Evolutionary conservation across 2,329 filamentous ascomycete species (phyloP).

Genomic region (Coniochaeta sp.): DNA sequence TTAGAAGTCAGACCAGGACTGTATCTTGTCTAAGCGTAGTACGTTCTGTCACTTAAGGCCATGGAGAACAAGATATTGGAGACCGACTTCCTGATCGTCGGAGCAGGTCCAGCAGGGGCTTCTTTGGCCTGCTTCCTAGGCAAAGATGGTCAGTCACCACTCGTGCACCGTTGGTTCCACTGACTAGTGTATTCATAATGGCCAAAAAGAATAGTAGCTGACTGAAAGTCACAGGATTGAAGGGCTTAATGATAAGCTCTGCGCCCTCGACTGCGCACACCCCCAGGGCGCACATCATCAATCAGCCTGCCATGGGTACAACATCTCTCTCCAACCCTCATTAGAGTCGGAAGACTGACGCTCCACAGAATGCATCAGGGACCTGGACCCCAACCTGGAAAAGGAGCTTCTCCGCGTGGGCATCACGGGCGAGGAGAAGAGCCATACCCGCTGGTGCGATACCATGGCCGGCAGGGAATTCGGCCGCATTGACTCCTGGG

Average conservation of each 20-base stretch:
- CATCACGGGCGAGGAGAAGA: constrained; percentile 30
- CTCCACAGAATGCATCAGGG: constrained; percentile 39
- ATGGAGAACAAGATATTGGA: constrained; percentile 10
- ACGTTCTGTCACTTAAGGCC: too few relatives aligned
- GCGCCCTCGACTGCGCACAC: constrained; percentile 45
- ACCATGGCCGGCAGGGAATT: constrained; percentile 46
- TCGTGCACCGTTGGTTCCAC: too few relatives aligned
- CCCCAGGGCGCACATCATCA: constrained; percentile 54
- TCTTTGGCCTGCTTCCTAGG: constrained; percentile 46
- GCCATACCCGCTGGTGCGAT: constrained; percentile 44
- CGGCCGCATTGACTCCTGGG: constrained; percentile 43
- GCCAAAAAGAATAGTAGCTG: too few relatives aligned
- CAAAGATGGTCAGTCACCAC: constrained; percentile 29
- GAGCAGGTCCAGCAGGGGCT: constrained; percentile 47
- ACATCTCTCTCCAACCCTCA: background rate
- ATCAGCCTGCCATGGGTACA: constrained; percentile 45
- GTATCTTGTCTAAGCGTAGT: too few relatives aligned
- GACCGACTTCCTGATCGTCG: constrained; percentile 41
- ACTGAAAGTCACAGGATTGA: constrained; percentile 26
- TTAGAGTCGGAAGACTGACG: background rate
- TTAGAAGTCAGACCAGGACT: too few relatives aligned
- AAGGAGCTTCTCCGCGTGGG: constrained; percentile 29
- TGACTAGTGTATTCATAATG: too few relatives aligned
- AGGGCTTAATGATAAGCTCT: constrained; percentile 45
- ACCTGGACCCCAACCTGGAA: constrained; percentile 32